These are phyloP conservation scores for Pseudomassariella vexata DNA, from an alignment of 2,329 filamentous ascomycete species.

Conservation along the genomic window DNA sequence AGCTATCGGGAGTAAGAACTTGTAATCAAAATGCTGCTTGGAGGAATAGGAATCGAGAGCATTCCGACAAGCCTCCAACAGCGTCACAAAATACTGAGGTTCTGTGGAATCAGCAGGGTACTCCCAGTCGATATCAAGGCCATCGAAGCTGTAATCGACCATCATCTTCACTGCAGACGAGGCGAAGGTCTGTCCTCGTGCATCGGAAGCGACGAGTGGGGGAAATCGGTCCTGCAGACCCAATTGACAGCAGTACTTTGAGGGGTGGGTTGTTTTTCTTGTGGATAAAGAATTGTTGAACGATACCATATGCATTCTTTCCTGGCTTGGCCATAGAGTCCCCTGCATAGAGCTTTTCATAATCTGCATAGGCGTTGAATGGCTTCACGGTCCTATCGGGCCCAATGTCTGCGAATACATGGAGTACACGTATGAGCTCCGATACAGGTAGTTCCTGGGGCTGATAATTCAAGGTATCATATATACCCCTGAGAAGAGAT, in stretches of 20 bases:
- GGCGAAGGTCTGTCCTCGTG: slow-evolving; percentile 61
- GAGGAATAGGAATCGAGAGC: slow-evolving; percentile 24
- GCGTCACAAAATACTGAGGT: slow-evolving; percentile 32
- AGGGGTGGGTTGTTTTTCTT: slow-evolving; percentile 73
- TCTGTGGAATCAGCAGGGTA: slow-evolving; percentile 36
- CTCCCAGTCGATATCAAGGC: slow-evolving; percentile 54
- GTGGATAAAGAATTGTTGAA: slow-evolving; percentile 70
- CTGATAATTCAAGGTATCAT: slow-evolving; percentile 45
- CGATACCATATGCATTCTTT: slow-evolving; percentile 67
- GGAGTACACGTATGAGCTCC: slow-evolving; percentile 70
- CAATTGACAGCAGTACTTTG: slow-evolving; percentile 76
- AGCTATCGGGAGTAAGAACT: slow-evolving; percentile 46
- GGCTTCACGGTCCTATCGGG: slow-evolving; percentile 44
- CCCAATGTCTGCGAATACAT: slow-evolving; percentile 43
- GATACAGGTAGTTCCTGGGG: slow-evolving; percentile 63
- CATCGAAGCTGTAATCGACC: slow-evolving; percentile 59
- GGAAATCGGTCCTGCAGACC: slow-evolving; percentile 77
- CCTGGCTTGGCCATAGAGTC: slow-evolving; percentile 54
- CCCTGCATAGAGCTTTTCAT: slow-evolving; percentile 60
- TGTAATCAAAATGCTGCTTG: slow-evolving; percentile 27
- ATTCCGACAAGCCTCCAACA: slow-evolving; percentile 35
- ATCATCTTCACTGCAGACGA: slow-evolving; percentile 62
- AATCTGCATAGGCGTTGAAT: slow-evolving; percentile 58
- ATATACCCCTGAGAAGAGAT: slow-evolving; percentile 32
- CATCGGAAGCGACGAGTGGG: slow-evolving; percentile 52